These are phyloP conservation scores for Chenopodium berlandieri DNA, from an alignment of 148 eudicot genomes.

Conservation along the genomic window DNA sequence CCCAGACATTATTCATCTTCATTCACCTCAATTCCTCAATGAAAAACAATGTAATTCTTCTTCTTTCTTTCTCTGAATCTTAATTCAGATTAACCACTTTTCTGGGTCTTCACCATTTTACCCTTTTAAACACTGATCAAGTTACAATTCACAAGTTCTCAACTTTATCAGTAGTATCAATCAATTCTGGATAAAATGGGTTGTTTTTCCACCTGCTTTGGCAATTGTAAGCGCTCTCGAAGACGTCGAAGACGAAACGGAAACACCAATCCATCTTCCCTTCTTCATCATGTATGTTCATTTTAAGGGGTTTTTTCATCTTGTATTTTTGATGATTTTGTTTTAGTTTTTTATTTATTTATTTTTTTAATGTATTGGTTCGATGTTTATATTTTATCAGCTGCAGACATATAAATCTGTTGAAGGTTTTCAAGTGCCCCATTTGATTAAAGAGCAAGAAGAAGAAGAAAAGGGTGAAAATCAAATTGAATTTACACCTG, in stretches of 20 bases:
- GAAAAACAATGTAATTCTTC: constrained; percentile 3
- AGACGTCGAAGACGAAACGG: constrained; percentile 10
- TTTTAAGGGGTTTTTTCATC: neutral
- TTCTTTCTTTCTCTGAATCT: no score
- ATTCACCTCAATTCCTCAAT: neutral
- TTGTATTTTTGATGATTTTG: neutral
- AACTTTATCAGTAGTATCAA: no score
- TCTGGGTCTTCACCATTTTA: neutral
- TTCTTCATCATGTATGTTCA: constrained; percentile 31
- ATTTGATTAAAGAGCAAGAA: constrained; percentile 18
- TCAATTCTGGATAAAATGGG: constrained; percentile 34
- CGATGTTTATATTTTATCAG: constrained; percentile 2
- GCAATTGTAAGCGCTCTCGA: constrained; percentile 26
- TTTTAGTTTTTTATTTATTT: neutral
- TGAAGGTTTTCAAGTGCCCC: constrained; percentile 31
- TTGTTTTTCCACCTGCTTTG: constrained; percentile 47
- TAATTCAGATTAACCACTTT: neutral
- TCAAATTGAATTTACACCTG: constrained; percentile 13
- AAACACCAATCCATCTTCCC: constrained; percentile 21
- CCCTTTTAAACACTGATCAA: neutral
- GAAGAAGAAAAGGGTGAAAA: constrained; percentile 13
- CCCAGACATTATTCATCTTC: constrained; percentile 2
- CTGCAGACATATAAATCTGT: constrained; percentile 33
- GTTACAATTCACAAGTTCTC: neutral
- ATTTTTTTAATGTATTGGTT: neutral